phyloP scores from a whole-genome alignment of 495 filamentous ascomycete genomes.

The Penicillium subrubescens region DNA sequence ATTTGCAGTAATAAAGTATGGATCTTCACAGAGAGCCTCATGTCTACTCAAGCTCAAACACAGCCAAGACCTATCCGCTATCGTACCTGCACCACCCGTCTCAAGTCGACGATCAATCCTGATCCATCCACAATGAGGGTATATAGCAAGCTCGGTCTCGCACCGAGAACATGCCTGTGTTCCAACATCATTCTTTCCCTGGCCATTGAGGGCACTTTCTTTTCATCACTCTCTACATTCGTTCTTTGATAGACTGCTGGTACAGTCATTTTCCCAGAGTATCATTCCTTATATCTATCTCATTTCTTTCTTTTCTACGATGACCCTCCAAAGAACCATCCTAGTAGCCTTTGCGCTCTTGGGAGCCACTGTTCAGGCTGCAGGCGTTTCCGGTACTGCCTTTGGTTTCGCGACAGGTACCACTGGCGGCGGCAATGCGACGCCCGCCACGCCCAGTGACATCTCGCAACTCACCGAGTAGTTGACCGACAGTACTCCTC shows the following conservation, averaged over 20 bases:
- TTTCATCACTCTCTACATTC: slow-evolving; percentile 16
- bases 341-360: slow-evolving; percentile 25
- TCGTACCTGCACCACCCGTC: background rate
- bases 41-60: slow-evolving; percentile 20
- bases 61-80: slow-evolving; percentile 11
- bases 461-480: slow-evolving; percentile 38
- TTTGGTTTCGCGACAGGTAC: slow-evolving; percentile 51
- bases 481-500: slow-evolving; percentile 42
- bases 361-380: slow-evolving; percentile 22
- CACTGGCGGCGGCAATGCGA: slow-evolving; percentile 53
- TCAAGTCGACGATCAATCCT: background rate
- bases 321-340: slow-evolving; percentile 27
- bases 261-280: slow-evolving; percentile 6
- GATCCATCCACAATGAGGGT: background rate
- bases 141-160: slow-evolving; percentile 1
- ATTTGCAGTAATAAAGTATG: slow-evolving; percentile 10
- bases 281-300: background rate
- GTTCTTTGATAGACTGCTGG: slow-evolving; percentile 18
- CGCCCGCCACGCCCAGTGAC: slow-evolving; percentile 43
- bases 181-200: slow-evolving; percentile 11
- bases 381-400: slow-evolving; percentile 40
- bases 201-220: background rate
- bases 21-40: slow-evolving; percentile 13
- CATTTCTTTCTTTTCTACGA: background rate
- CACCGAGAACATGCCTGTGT: background rate